A percentile compares a stretch with the other conserved stretches of the same genome.
Conservation (phyloP, 139 green algal species). For the Medakamo hakoo region DNA sequence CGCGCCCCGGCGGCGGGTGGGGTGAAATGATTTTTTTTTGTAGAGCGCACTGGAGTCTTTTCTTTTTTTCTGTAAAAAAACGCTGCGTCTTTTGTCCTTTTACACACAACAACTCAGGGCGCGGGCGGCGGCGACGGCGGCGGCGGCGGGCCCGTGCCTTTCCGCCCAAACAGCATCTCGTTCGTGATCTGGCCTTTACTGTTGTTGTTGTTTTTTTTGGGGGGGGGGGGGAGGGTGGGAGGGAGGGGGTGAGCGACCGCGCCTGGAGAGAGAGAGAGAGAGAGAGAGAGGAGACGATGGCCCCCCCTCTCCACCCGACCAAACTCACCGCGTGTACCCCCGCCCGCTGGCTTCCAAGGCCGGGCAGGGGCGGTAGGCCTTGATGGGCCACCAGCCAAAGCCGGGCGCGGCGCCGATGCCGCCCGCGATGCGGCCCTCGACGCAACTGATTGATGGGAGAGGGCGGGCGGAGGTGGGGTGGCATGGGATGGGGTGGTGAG, state of each 20-base stretch:
- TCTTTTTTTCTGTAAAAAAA: background rate
- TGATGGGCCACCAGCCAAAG: conserved; percentile 76
- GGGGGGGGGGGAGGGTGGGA: too few relatives aligned
- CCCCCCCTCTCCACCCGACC: background rate
- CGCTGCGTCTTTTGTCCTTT: background rate
- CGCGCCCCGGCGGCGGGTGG: too few relatives aligned
- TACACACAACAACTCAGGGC: background rate
- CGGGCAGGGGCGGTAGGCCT: conserved; percentile 67
- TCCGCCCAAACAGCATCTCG: conserved; percentile 54
- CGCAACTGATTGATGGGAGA: too few relatives aligned
- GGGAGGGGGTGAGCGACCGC: too few relatives aligned
- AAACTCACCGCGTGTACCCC: conserved; percentile 43
- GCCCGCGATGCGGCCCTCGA: conserved; percentile 44
- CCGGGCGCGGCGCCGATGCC: conserved; percentile 51
- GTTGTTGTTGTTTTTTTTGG: too few relatives aligned
- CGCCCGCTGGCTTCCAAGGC: conserved; percentile 29
- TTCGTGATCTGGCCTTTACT: conserved; percentile 71
- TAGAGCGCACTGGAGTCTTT: too few relatives aligned
- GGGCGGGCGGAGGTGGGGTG: too few relatives aligned
- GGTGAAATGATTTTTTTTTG: too few relatives aligned
- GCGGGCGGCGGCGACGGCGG: too few relatives aligned
- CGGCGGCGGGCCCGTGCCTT: conserved; percentile 7
- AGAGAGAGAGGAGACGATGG: too few relatives aligned
- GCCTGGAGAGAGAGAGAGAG: too few relatives aligned
- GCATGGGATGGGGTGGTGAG: too few relatives aligned